Conservation (phyloP, 129 eudicot genomes). For the Ambrosia trifida region DNA sequence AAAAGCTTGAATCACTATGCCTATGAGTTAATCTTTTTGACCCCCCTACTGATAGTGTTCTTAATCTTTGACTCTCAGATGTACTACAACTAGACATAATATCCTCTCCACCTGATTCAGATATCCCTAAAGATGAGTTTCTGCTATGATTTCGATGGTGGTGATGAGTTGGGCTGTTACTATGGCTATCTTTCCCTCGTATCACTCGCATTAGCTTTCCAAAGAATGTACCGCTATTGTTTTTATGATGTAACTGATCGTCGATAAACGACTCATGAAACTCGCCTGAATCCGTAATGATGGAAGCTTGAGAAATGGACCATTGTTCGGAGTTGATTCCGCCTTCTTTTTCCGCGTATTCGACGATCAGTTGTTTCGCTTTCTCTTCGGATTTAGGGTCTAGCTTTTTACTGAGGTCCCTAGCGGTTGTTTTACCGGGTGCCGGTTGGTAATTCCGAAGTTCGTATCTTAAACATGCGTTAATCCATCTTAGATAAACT, state of each 20-base stretch:
- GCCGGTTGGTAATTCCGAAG: constrained; percentile 66
- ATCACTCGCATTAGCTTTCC: constrained; percentile 51
- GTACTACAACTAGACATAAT: constrained; percentile 25
- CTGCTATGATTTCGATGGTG: constrained; percentile 30
- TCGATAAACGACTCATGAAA: constrained; percentile 42
- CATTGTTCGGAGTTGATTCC: constrained; percentile 59
- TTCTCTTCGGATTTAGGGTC: constrained; percentile 77
- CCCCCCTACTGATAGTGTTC: constrained; percentile 35
- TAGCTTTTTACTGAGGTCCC: constrained; percentile 70
- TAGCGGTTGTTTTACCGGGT: constrained; percentile 65
- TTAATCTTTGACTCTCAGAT: constrained; percentile 27
- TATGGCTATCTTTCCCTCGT: constrained; percentile 47
- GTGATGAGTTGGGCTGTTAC: neutral
- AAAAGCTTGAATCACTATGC: constrained; percentile 43
- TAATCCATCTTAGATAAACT: constrained; percentile 82
- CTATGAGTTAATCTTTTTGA: constrained; percentile 35
- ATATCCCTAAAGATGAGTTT: constrained; percentile 36
- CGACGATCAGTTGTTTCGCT: constrained; percentile 77
- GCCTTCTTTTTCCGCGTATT: constrained; percentile 73
- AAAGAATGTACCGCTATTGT: constrained; percentile 46
- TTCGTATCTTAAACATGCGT: constrained; percentile 84
- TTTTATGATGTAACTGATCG: constrained; percentile 26
- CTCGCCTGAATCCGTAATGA: constrained; percentile 55
- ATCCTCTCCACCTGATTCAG: constrained; percentile 35
- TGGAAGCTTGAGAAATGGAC: constrained; percentile 66